A percentile compares a stretch with the other conserved stretches of the same genome.
These are phyloP conservation scores for Termitomyces sp. DNA, from an alignment of 768 basidiomycete species.

Conservation along the genomic window DNA sequence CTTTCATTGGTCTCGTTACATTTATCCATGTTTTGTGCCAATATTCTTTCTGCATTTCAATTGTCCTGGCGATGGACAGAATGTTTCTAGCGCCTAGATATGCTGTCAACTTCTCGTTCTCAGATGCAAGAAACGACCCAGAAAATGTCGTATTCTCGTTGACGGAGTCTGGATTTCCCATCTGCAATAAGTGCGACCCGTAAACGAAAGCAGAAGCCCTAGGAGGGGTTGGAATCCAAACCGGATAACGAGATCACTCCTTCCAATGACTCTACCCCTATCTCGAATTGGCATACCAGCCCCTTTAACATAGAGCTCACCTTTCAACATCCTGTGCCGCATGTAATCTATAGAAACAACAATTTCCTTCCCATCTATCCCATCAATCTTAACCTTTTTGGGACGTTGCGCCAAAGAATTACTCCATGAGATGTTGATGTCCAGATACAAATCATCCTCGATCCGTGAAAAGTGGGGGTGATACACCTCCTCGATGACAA, in stretches of 20 bases:
- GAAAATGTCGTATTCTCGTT: conserved; percentile 5
- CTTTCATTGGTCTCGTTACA: no score
- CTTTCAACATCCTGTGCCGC: conserved; percentile 42
- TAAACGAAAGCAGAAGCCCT: background rate
- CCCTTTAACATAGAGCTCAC: conserved; percentile 44
- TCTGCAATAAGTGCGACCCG: conserved; percentile 14
- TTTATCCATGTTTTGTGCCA: no score
- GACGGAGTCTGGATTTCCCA: conserved; percentile 33
- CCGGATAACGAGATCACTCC: conserved; percentile 62
- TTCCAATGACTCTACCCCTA: conserved; percentile 43
- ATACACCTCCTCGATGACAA: conserved; percentile 53
- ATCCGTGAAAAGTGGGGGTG: conserved; percentile 53
- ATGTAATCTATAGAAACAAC: conserved; percentile 47
- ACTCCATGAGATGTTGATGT: conserved; percentile 51
- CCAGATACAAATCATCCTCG: conserved; percentile 50
- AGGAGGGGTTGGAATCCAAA: conserved; percentile 24
- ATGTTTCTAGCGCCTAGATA: background rate
- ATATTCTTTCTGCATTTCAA: background rate
- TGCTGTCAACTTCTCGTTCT: background rate
- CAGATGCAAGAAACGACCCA: conserved; percentile 7
- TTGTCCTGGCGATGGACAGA: background rate
- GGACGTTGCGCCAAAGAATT: conserved; percentile 42
- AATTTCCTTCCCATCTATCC: conserved; percentile 54
- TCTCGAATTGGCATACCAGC: conserved; percentile 67
- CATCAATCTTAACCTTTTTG: conserved; percentile 44